Percentiles rank a stretch among this genome's conserved stretches.
phyloP scores from a whole-genome alignment of 169 alveolate genomes.

The Cryptosporidium andersoni region DNA sequence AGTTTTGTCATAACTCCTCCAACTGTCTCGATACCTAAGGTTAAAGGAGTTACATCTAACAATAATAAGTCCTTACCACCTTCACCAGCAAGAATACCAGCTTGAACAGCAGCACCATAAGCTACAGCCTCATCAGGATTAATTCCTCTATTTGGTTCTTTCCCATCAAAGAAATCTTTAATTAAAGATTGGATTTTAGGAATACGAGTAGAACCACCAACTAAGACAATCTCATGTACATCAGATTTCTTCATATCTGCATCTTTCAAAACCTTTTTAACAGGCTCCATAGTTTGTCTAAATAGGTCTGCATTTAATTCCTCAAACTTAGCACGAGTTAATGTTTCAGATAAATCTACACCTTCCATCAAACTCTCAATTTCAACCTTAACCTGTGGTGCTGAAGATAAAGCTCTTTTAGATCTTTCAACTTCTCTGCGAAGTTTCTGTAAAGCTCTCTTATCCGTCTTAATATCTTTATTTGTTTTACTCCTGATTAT shows the following conservation, averaged over 20 bases:
- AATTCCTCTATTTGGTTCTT: constrained; percentile 91
- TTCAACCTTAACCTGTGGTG: constrained; percentile 87
- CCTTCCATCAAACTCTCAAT: constrained; percentile 88
- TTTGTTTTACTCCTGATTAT: constrained; percentile 91
- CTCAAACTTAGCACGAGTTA: constrained; percentile 93
- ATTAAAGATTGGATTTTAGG: constrained; percentile 92
- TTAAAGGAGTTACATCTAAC: constrained; percentile 94
- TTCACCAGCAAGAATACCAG: constrained; percentile 91
- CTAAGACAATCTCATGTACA: constrained; percentile 95
- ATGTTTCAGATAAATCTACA: constrained; percentile 86
- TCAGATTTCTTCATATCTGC: constrained; percentile 87
- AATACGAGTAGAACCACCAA: constrained; percentile 95
- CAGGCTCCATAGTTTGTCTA: constrained; percentile 89
- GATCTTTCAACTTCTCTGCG: constrained; percentile 97
- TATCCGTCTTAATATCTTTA: constrained; percentile 90
- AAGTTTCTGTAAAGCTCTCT: constrained; percentile 95
- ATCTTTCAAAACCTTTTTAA: constrained; percentile 87
- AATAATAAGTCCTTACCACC: constrained; percentile 89
- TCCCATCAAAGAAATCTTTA: constrained; percentile 91
- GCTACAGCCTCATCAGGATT: constrained; percentile 97
- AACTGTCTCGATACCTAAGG: constrained; percentile 95
- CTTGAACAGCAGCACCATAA: constrained; percentile 96
- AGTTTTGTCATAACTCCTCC: constrained; percentile 96
- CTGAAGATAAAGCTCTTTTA: constrained; percentile 94
- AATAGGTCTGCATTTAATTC: constrained; percentile 88